Evolutionary conservation across 164 flowering plant species (phyloP), one percentile per base, ranked within the genome.

Genomic region (Hamamelis virginiana): DNA sequence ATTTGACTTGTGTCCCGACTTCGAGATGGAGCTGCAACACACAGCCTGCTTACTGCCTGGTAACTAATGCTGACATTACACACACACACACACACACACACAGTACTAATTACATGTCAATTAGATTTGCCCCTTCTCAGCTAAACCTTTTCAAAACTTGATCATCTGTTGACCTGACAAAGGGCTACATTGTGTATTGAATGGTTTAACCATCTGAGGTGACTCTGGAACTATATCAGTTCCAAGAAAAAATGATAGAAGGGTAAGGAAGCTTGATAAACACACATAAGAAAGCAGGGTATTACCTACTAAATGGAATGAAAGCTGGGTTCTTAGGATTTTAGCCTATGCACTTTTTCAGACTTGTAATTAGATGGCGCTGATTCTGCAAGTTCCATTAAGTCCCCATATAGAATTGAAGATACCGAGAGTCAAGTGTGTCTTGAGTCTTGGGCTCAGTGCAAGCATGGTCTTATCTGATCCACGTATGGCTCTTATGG

Each of bases 1-100:
- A 92, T 74, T 72, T 95, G 80, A 86, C 89, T 64, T 91, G 98
- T 60, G 78, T 88, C 33, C 97, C 97, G 55, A 87, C 92, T 74
- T 82, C 92, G 5, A 77, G 44, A 61, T 89, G 97, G 96, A 87
- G 86, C 81, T 92, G 98, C 89, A 85, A 85, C 15, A 50, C 85
- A 8, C 68, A 82, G 64, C 79, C 90, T 50, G 75, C 81, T 18
- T 82, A 64, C 62, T 92, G 98, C 76, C 1, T 65, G 88, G 97
- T 91, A 84, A 79, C 43, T 70, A 56, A 52, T 64, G 48, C 53
- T 26, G 14, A 25, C 25, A 9, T 59, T 22, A 18, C 45, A 26
- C 19, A 16, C 71, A n/a, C n/a, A n/a, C n/a, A n/a, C n/a, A n/a
- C n/a, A n/a, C n/a, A n/a, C n/a, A n/a, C n/a, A n/a, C n/a, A n/a